These are phyloP conservation scores for Cercospora sojina DNA, from an alignment of 2,329 filamentous ascomycete genomes.

Conservation along the genomic window DNA sequence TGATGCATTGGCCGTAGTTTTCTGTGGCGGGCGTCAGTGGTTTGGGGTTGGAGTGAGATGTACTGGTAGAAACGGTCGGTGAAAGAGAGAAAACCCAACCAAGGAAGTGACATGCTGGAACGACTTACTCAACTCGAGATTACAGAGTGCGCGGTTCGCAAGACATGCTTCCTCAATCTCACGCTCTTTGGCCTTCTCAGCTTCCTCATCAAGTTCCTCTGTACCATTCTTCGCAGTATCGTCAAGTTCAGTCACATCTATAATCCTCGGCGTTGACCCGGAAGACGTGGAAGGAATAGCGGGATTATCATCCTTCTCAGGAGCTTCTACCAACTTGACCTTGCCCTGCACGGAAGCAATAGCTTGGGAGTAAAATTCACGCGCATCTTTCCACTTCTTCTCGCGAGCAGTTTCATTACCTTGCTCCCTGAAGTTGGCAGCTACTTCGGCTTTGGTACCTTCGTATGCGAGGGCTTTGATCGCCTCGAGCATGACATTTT, in stretches of 20 bases:
- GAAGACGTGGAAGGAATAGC: not conserved
- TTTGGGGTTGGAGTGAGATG: not conserved
- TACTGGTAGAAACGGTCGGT: not conserved
- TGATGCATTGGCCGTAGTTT: slow-evolving; percentile 84
- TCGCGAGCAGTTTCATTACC: slow-evolving; percentile 84
- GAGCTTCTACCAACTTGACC: slow-evolving; percentile 22
- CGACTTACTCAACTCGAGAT: slow-evolving; percentile 70
- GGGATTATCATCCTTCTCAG: slow-evolving; percentile 2
- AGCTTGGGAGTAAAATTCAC: slow-evolving; percentile 90
- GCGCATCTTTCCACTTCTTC: slow-evolving; percentile 75
- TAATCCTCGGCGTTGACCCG: not conserved
- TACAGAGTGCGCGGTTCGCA: slow-evolving; percentile 85
- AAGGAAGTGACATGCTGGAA: not conserved
- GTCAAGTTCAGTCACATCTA: slow-evolving; percentile 10
- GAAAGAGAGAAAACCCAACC: not conserved
- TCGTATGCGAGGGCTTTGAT: slow-evolving; percentile 90
- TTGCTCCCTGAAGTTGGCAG: slow-evolving; percentile 80
- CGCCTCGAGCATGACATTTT: slow-evolving; percentile 82
- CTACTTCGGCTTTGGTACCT: slow-evolving; percentile 81
- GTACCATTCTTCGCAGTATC: slow-evolving; percentile 38
- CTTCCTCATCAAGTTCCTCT: slow-evolving; percentile 58
- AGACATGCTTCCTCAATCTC: slow-evolving; percentile 72
- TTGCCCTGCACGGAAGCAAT: slow-evolving; percentile 60
- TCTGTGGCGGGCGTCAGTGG: slow-evolving; percentile 44
- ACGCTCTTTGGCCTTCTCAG: slow-evolving; percentile 60